These are phyloP conservation scores for Leishmania turanica DNA, from an alignment of 208 protist species.

Conservation along the genomic window DNA sequence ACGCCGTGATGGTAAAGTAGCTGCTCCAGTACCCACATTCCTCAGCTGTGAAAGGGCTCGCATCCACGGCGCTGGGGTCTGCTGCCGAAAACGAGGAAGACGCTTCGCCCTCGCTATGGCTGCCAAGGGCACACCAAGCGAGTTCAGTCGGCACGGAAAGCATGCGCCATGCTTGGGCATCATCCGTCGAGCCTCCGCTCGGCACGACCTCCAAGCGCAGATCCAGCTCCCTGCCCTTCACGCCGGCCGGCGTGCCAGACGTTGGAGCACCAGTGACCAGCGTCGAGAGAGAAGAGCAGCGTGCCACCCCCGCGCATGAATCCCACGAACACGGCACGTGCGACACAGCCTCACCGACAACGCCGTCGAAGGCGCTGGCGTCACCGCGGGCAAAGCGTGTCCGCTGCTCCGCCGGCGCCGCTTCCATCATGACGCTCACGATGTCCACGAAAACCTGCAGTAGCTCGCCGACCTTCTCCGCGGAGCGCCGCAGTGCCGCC, in stretches of 20 bases:
- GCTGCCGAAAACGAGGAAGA: background rate
- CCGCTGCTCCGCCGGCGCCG: background rate
- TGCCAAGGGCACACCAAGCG: conserved; percentile 17
- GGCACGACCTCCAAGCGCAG: conserved; percentile 2
- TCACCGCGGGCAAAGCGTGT: background rate
- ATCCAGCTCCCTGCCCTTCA: background rate
- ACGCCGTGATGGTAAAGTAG: conserved; percentile 1
- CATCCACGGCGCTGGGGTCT: background rate
- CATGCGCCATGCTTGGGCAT: background rate
- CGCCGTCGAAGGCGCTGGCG: background rate
- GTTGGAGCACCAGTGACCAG: background rate
- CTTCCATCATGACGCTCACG: conserved; percentile 15
- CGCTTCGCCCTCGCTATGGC: background rate
- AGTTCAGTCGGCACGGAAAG: conserved; percentile 18
- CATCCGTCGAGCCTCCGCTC: background rate
- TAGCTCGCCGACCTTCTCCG: conserved; percentile 17
- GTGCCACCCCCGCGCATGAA: background rate
- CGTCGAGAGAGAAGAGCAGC: background rate
- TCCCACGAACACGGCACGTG: background rate
- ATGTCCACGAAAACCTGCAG: conserved; percentile 25
- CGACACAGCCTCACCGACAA: background rate
- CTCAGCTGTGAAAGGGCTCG: conserved; percentile 3
- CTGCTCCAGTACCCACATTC: conserved; percentile 31
- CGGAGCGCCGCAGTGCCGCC: conserved; percentile 6
- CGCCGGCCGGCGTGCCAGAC: background rate